Evolutionary conservation across 225 moss, liverwort and hornwort species (phyloP).

Genomic region (Polytrichum commune): DNA sequence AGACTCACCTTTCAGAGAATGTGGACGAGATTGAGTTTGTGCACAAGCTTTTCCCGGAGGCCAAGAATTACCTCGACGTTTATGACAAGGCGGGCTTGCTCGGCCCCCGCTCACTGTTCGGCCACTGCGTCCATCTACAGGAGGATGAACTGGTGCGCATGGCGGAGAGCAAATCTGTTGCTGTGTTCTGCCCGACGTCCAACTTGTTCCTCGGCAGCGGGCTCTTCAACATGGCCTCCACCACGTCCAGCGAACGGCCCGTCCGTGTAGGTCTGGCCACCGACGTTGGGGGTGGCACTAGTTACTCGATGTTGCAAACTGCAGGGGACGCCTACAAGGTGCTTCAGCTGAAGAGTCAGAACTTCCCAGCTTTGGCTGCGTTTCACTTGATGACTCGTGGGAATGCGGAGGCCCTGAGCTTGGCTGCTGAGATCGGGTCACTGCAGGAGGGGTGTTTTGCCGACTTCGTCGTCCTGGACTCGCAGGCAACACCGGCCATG

Average conservation of each 20-base stretch:
- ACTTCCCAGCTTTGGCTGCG: constrained; percentile 20
- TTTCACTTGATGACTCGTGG: constrained; percentile 54
- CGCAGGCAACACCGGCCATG: constrained; percentile 36
- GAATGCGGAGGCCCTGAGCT: constrained; percentile 36
- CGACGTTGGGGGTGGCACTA: constrained; percentile 51
- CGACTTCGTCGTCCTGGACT: constrained; percentile 43
- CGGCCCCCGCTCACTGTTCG: constrained; percentile 36
- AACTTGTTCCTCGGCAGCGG: constrained; percentile 53
- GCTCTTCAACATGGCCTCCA: constrained; percentile 35
- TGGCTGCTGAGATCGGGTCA: constrained; percentile 41
- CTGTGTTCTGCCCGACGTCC: constrained; percentile 42
- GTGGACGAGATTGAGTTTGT: constrained; percentile 20
- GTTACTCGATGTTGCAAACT: constrained; percentile 49
- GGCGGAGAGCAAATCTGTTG: constrained; percentile 26
- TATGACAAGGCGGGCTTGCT: constrained; percentile 38
- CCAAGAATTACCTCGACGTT: constrained; percentile 36
- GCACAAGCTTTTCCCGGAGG: constrained; percentile 14
- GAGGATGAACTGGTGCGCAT: constrained; percentile 34
- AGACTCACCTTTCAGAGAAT: constrained; percentile 47
- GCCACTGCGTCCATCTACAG: constrained; percentile 36
- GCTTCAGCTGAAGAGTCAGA: constrained; percentile 39
- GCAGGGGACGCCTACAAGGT: constrained; percentile 51
- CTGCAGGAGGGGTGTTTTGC: constrained; percentile 37
- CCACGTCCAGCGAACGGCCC: constrained; percentile 1
- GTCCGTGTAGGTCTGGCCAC: constrained; percentile 34